Base-by-base conservation (phyloP, 2,329 filamentous ascomycete species). In the Beauveria medogensis region DNA sequence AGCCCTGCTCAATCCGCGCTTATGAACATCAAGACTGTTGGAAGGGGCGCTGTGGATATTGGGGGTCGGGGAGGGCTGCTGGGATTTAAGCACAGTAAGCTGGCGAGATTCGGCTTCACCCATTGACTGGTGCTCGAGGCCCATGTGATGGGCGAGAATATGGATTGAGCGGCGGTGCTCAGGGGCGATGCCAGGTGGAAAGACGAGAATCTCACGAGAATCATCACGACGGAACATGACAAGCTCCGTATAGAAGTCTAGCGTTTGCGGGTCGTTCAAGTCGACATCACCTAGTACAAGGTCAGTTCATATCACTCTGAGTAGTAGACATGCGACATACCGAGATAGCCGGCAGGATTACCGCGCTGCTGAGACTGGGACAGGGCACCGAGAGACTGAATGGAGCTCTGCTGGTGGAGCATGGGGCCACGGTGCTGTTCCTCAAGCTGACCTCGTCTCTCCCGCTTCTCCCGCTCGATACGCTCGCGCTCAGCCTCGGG, bases 381-480 rank as follows among this genome's bases (percentile, higher is more conserved):
- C 71, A 77, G 83, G 77, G 68, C 87, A 80, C 69, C 82, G 40
- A 95, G 80, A 7, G 91, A 94, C 66, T 91, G 90, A 70, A 96
- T 86, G 14, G 93, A 97, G 57, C 87, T 85, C 74, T 97, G 92
- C 59, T 88, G 90, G 67, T 94, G 91, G 63, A 94, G 83, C 69
- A 88, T 85, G 51, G 87, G 68, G 78, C 91, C 70, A 34, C 92
- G 87, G 74, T 99, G 94, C 74, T 99, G 94, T 75, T 99, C 94
- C 74, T 99, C 92, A 14, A 99, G 82, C 75, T 99, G 94, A 54
- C 94, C 94, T 57, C 94, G 87, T 67, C 94, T 90, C 77, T 97
- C 93, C 62, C 94, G 85, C 84, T 97, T 99, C 76, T 97, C 94
- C 6, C 94, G 85, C 74, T 99, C 94, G 67, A 99, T 97, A 46